Conservation (phyloP, 345 rosid species). For the Heritiera fomes region DNA sequence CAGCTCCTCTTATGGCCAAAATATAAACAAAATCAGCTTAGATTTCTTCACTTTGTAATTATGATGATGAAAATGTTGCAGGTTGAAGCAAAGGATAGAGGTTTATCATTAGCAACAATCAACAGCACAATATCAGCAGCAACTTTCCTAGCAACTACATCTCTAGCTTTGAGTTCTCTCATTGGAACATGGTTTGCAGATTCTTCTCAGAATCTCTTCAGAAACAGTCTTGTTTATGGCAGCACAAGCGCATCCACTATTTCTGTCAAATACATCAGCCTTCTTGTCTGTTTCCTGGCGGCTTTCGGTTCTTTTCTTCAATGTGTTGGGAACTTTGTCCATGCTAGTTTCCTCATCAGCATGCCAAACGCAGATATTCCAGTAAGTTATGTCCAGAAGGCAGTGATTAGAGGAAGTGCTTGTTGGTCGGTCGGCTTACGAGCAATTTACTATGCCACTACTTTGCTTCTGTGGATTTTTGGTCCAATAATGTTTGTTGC, state of each 20-base stretch:
- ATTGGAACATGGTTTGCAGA: slow-evolving; percentile 34
- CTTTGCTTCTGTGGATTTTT: slow-evolving; percentile 37
- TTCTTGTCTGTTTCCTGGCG: slow-evolving; percentile 38
- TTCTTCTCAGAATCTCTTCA: slow-evolving; percentile 22
- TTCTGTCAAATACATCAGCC: slow-evolving; percentile 33
- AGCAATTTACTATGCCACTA: slow-evolving; percentile 36
- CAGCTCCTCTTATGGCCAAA: background rate
- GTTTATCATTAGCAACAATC: slow-evolving; percentile 25
- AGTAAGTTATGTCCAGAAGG: slow-evolving; percentile 21
- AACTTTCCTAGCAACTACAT: slow-evolving; percentile 36
- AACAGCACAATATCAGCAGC: slow-evolving; percentile 31
- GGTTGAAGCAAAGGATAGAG: slow-evolving; percentile 29
- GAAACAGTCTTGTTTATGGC: slow-evolving; percentile 26
- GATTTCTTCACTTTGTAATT: background rate
- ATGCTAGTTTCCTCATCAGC: slow-evolving; percentile 35
- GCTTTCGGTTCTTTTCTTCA: slow-evolving; percentile 38
- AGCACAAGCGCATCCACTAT: slow-evolving; percentile 25
- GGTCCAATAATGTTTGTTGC: slow-evolving; percentile 41
- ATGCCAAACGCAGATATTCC: slow-evolving; percentile 35
- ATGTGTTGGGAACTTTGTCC: slow-evolving; percentile 28
- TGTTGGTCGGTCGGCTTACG: slow-evolving; percentile 33
- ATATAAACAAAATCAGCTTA: background rate
- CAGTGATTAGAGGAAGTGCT: slow-evolving; percentile 26
- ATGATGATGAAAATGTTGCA: slow-evolving; percentile 4
- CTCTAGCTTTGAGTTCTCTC: slow-evolving; percentile 34